These are phyloP conservation scores for Comarum palustre DNA, from an alignment of 306 rosid genomes.

Conservation along the genomic window DNA sequence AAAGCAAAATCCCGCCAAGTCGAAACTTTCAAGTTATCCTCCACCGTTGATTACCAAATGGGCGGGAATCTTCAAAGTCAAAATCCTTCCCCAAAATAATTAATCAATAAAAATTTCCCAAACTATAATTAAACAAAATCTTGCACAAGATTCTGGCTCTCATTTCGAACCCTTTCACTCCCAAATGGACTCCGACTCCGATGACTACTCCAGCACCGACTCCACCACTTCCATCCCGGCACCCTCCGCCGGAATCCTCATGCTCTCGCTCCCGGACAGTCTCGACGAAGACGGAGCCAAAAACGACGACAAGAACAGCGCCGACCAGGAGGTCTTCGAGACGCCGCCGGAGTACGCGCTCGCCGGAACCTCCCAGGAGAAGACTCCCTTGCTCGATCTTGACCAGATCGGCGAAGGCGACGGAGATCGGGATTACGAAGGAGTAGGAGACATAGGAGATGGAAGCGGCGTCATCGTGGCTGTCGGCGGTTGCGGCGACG, in stretches of 20 bases:
- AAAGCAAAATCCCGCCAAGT: not conserved
- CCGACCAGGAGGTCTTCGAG: slow-evolving; percentile 41
- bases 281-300: not conserved
- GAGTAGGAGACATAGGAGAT: not conserved
- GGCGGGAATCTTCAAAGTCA: slow-evolving; percentile 32
- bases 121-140: not conserved
- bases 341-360: slow-evolving; percentile 49
- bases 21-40: not conserved
- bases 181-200: slow-evolving; percentile 8
- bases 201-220: not conserved
- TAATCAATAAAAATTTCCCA: not conserved
- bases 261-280: slow-evolving; percentile 38
- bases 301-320: slow-evolving; percentile 3
- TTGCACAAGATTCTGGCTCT: not conserved
- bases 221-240: not conserved
- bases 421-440: not conserved
- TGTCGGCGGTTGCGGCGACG: not conserved
- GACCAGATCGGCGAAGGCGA: not conserved
- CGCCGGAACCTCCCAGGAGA: slow-evolving; percentile 25
- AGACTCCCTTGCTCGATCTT: slow-evolving; percentile 1
- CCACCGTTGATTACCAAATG: slow-evolving; percentile 15
- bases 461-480: not conserved
- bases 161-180: not conserved
- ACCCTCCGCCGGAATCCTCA: slow-evolving; percentile 21
- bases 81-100: not conserved